Conservation (phyloP, 768 basidiomycete genomes). For the Albatrellus ellisii region DNA sequence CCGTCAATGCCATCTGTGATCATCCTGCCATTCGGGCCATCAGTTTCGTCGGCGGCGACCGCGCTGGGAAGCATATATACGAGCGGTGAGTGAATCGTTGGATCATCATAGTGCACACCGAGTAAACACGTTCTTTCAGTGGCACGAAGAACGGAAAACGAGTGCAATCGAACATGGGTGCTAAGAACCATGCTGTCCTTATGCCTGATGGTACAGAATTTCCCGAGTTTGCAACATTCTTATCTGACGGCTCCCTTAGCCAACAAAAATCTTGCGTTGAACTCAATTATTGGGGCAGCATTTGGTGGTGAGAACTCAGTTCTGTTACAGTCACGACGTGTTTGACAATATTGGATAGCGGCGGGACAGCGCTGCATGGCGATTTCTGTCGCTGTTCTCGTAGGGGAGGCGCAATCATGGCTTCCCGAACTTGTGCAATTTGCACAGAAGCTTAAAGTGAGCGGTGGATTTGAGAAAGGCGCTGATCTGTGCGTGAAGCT, state of each 20-base stretch:
- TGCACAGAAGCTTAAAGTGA: slow-evolving; percentile 66
- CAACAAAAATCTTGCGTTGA: slow-evolving; percentile 84
- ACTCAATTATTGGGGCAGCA: slow-evolving; percentile 87
- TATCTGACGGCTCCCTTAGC: slow-evolving; percentile 29
- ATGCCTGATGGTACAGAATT: slow-evolving; percentile 76
- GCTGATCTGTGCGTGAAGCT: slow-evolving; percentile 58
- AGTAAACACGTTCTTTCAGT: slow-evolving; percentile 24
- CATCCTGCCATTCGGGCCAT: slow-evolving; percentile 87
- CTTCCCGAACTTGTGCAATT: slow-evolving; percentile 78
- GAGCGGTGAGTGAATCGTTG: slow-evolving; percentile 38
- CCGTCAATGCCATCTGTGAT: slow-evolving; percentile 92
- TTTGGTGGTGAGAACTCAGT: slow-evolving; percentile 54
- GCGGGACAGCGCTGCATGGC: slow-evolving; percentile 99
- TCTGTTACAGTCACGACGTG: slow-evolving; percentile 12
- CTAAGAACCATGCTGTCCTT: slow-evolving; percentile 89
- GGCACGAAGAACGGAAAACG: slow-evolving; percentile 77
- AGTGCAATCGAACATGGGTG: slow-evolving; percentile 68
- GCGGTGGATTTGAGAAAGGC: slow-evolving; percentile 80
- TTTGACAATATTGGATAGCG: slow-evolving; percentile 30
- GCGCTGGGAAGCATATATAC: slow-evolving; percentile 89
- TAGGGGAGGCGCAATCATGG: slow-evolving; percentile 73
- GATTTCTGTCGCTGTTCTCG: slow-evolving; percentile 77
- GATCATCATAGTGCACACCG: neutral
- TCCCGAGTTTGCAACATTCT: neutral
- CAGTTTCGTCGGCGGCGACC: slow-evolving; percentile 92